Conservation (phyloP, 768 basidiomycete genomes). For the Pleurotus tuber-regium region DNA sequence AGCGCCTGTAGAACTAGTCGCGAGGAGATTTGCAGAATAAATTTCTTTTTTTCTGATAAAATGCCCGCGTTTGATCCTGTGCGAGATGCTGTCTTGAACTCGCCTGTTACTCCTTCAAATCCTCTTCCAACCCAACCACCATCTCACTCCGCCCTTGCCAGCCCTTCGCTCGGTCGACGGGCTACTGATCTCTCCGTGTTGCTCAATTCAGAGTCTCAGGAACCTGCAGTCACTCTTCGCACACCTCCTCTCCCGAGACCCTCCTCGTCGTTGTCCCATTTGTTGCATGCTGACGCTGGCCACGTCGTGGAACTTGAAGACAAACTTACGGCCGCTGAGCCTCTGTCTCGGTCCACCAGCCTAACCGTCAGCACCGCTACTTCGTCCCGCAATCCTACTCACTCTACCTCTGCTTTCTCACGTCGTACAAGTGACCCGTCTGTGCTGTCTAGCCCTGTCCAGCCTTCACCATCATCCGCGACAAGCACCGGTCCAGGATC, state of each 20-base stretch:
- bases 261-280: conserved; percentile 41
- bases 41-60: conserved; percentile 15
- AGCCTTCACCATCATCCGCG: conserved; percentile 6
- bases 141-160: conserved; percentile 38
- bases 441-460: conserved; percentile 15
- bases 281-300: conserved; percentile 24
- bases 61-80: conserved; percentile 87
- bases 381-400: conserved; percentile 12
- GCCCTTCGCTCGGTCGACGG: conserved; percentile 55
- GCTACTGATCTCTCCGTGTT: conserved; percentile 78
- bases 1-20: not conserved
- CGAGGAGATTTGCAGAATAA: not conserved
- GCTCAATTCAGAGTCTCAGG: conserved; percentile 59
- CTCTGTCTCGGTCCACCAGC: conserved; percentile 23
- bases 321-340: conserved; percentile 29
- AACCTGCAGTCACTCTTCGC: conserved; percentile 16
- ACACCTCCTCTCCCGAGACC: conserved; percentile 34
- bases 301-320: conserved; percentile 24
- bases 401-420: conserved; percentile 20
- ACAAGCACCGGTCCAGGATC: conserved; percentile 10
- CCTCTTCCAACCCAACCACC: conserved; percentile 28
- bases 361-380: conserved; percentile 14
- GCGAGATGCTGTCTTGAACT: conserved; percentile 82
- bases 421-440: conserved; percentile 24
- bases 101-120: conserved; percentile 52